Conservation (phyloP, 257 asterid species). For the Ajuga chamaepitys region DNA sequence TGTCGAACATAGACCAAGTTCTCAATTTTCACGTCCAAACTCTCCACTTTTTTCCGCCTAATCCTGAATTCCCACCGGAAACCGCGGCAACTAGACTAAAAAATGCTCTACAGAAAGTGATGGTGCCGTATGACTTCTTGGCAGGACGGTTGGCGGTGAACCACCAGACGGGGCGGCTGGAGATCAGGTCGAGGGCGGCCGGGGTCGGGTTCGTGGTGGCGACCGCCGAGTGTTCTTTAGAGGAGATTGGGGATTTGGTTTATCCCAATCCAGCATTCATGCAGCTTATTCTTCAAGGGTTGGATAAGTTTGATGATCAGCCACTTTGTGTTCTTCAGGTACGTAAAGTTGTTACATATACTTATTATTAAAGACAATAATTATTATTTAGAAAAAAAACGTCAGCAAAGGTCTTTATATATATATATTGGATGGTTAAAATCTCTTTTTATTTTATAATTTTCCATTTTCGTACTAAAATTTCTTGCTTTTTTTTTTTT, state of each 20-base stretch:
- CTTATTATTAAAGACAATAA: too few species aligned
- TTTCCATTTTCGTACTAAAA: too few species aligned
- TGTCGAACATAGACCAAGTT: conserved; percentile 72
- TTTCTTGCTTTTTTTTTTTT: too few species aligned
- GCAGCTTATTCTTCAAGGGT: conserved; percentile 45
- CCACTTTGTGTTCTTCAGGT: conserved; percentile 86
- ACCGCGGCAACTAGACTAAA: conserved; percentile 30
- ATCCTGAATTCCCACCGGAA: conserved; percentile 45
- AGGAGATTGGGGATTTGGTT: conserved; percentile 63
- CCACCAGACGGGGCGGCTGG: conserved; percentile 43
- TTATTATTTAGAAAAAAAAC: too few species aligned
- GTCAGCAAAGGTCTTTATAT: too few species aligned
- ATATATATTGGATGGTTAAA: too few species aligned
- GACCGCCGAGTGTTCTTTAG: conserved; percentile 36
- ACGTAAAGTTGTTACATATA: not conserved
- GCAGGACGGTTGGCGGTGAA: conserved; percentile 55
- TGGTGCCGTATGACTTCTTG: conserved; percentile 50
- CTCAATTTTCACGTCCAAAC: conserved; percentile 74
- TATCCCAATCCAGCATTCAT: conserved; percentile 79
- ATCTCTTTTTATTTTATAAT: too few species aligned
- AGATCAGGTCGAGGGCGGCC: conserved; percentile 41
- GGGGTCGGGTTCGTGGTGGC: conserved; percentile 68
- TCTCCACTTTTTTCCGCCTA: conserved; percentile 56
- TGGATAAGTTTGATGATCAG: conserved; percentile 41
- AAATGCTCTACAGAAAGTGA: conserved; percentile 37